A percentile compares a stretch with the other conserved stretches of the same genome.
phyloP scores from a whole-genome alignment of 2,329 filamentous ascomycete genomes.

The Colletotrichum scovillei region DNA sequence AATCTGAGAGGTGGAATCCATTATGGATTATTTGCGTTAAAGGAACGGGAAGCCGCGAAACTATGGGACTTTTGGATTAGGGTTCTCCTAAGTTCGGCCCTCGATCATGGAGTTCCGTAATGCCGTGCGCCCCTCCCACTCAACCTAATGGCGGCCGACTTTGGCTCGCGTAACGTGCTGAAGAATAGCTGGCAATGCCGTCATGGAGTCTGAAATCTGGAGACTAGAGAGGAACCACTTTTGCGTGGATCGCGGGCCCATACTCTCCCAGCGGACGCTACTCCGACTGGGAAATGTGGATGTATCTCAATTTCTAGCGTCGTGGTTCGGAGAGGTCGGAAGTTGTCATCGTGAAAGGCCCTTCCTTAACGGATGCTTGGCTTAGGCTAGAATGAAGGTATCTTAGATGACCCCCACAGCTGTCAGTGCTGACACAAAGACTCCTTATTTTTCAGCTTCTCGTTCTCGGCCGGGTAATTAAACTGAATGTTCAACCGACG shows the following conservation, averaged over 20 bases:
- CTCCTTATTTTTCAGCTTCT: background rate
- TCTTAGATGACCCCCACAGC: background rate
- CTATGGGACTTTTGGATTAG: background rate
- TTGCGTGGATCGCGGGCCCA: background rate
- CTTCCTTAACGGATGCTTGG: background rate
- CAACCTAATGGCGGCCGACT: background rate
- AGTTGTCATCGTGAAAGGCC: background rate
- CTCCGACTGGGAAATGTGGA: background rate
- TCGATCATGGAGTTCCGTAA: background rate
- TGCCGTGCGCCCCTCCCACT: background rate
- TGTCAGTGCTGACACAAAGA: background rate
- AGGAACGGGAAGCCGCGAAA: background rate
- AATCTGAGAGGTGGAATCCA: background rate
- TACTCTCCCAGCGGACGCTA: background rate
- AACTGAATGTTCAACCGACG: background rate
- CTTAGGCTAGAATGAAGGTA: background rate
- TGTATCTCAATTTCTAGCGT: background rate
- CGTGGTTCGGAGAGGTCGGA: background rate
- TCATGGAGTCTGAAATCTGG: slow-evolving; percentile 7
- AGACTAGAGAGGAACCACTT: background rate
- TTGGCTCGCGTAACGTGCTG: background rate
- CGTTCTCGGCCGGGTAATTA: background rate
- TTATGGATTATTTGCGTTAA: background rate
- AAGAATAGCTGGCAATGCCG: slow-evolving; percentile 8
- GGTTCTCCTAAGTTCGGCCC: background rate